Percentiles rank a stretch among this genome's conserved stretches.
Evolutionary conservation across 2,329 filamentous ascomycete species (phyloP).

Genomic region (Beauveria brongniartii): DNA sequence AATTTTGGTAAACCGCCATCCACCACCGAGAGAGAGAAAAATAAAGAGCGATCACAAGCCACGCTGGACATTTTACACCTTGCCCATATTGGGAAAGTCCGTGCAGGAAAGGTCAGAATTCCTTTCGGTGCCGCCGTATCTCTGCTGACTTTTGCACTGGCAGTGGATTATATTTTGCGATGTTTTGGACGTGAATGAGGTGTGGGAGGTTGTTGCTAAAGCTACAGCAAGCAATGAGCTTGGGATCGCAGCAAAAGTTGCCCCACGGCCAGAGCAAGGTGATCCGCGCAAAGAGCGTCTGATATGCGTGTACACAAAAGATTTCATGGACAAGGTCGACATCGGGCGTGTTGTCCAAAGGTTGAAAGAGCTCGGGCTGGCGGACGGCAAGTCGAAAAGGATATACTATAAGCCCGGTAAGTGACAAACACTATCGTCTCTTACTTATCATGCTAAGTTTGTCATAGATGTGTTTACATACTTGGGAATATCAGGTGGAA

Average conservation of each 20-base stretch:
- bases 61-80: slow-evolving; percentile 50
- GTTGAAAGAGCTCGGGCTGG: slow-evolving; percentile 54
- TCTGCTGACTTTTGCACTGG: not conserved
- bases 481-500: slow-evolving; percentile 51
- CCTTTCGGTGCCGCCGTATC: not conserved
- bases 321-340: slow-evolving; percentile 63
- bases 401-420: slow-evolving; percentile 75
- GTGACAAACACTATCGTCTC: slow-evolving; percentile 17
- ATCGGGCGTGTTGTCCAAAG: slow-evolving; percentile 58
- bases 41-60: slow-evolving; percentile 40
- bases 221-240: slow-evolving; percentile 62
- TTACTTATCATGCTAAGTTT: slow-evolving; percentile 12
- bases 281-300: slow-evolving; percentile 40
- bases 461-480: slow-evolving; percentile 58
- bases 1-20: slow-evolving; percentile 25
- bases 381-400: slow-evolving; percentile 34
- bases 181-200: slow-evolving; percentile 44
- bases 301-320: slow-evolving; percentile 70
- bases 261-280: slow-evolving; percentile 42
- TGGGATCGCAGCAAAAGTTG: slow-evolving; percentile 65
- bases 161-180: slow-evolving; percentile 70
- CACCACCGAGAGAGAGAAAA: slow-evolving; percentile 38
- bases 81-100: slow-evolving; percentile 50
- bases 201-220: slow-evolving; percentile 59
- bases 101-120: slow-evolving; percentile 54